Base-by-base conservation (phyloP, 768 basidiomycete species). In the Boletellus emodensis region DNA sequence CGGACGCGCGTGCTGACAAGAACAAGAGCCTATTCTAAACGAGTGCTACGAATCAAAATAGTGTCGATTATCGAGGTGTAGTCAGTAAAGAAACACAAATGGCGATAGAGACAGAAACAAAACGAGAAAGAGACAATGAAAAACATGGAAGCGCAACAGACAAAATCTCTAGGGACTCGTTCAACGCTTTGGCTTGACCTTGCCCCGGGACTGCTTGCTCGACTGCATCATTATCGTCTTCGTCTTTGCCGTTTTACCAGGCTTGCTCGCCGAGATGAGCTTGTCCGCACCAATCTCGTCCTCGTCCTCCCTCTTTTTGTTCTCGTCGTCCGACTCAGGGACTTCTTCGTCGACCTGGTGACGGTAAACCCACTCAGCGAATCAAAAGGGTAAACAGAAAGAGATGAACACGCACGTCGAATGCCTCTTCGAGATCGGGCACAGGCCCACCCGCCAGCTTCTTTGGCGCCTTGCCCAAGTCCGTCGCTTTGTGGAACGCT, bases 341-440 rank as follows among this genome's bases (percentile, higher is more conserved):
- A 69, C 64, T 17, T 72, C 71, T 42, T 78, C 80, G 22, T 80
- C 78, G 58, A 72, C 62, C 79, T 75, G 47, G 6, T 20, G 34
- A n/a, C 3, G n/a, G 24, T 26, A 26, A 26, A 2, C 24, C 24
- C 40, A 42, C 33, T 55, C 30, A 61, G 33, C 22, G 44, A 22
- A 38, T 33, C 39, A 17, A 35, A 18, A 33, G 14, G 35, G 15
- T 26, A 30, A 26, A 38, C 14, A 10, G 2, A 8, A 4, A 35
- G 1, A 33, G 0, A n/a, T 20, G 15, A 44, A 28, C 4, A 70
- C 83, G 62, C 55, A 90, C 87, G 56, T 90, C 92, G 55, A 85
- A 88, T 0, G 85, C 94, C 44, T 98, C 95, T 64, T 97, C 95
- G 17, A 93, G 76, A 70, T 98, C 95, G 0, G 95, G 93, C 10